Conservation (phyloP, 2,329 filamentous ascomycete species). For the Endocalyx cinctus region DNA sequence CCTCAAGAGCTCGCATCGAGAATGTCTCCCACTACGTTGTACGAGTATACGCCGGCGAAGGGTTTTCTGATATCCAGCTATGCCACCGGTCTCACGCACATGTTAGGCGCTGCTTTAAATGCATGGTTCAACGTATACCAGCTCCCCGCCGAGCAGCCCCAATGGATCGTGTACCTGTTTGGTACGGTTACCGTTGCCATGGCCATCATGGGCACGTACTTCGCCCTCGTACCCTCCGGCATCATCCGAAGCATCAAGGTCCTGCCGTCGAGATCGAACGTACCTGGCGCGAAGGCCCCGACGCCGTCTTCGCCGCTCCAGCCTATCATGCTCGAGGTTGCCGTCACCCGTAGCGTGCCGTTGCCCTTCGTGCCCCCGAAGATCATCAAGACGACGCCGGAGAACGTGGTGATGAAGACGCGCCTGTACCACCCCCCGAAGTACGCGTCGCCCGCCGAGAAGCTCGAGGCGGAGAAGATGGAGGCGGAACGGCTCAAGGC, state of each 20-base stretch:
- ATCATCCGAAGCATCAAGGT: slow-evolving; percentile 56
- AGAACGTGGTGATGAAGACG: slow-evolving; percentile 31
- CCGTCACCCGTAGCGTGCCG: slow-evolving; percentile 38
- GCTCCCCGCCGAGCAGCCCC: slow-evolving; percentile 45
- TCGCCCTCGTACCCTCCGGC: slow-evolving; percentile 52
- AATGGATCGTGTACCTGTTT: slow-evolving; percentile 55
- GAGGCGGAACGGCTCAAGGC: slow-evolving; percentile 34
- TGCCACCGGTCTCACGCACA: slow-evolving; percentile 48
- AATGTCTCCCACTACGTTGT: slow-evolving; percentile 62
- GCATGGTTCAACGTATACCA: slow-evolving; percentile 45
- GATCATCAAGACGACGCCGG: slow-evolving; percentile 34
- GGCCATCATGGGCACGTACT: slow-evolving; percentile 54
- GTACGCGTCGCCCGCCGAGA: slow-evolving; percentile 18
- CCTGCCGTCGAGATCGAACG: slow-evolving; percentile 29
- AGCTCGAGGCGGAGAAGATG: slow-evolving; percentile 24
- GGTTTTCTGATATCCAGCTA: slow-evolving; percentile 59
- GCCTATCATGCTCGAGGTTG: slow-evolving; percentile 48
- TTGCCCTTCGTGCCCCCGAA: slow-evolving; percentile 44
- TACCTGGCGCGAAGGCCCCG: neutral
- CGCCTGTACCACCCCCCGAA: slow-evolving; percentile 25
- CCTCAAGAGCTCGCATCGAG: no score
- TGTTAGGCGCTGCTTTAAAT: slow-evolving; percentile 46
- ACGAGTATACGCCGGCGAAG: slow-evolving; percentile 60
- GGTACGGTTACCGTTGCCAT: slow-evolving; percentile 55
- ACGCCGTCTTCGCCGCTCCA: slow-evolving; percentile 5